These are phyloP conservation scores for Malassezia cuniculi DNA, from an alignment of 1,284 basidiomycete species.

Conservation along the genomic window DNA sequence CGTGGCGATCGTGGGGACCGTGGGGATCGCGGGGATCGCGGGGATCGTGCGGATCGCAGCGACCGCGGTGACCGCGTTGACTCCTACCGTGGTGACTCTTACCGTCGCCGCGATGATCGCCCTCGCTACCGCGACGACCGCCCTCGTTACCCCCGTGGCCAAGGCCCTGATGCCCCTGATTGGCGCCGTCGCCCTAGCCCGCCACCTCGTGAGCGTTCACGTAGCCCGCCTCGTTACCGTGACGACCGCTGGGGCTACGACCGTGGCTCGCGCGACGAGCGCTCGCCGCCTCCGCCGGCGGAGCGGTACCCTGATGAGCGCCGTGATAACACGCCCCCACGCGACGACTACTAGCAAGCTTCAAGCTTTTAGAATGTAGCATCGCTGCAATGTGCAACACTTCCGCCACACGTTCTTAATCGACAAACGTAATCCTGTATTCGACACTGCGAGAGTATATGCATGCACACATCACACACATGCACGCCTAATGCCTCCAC, in stretches of 20 bases:
- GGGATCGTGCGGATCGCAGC: no score
- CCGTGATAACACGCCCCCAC: neutral
- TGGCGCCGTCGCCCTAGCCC: slow-evolving; percentile 29
- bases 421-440: no score
- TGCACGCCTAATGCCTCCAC: no score
- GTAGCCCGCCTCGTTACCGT: slow-evolving; percentile 17
- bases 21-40: slow-evolving; percentile 3
- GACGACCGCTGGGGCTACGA: neutral
- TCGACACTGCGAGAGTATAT: no score
- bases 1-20: no score
- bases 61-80: no score
- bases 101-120: slow-evolving; percentile 12
- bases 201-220: slow-evolving; percentile 7
- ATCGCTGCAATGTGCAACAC: no score
- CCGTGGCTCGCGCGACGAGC: neutral
- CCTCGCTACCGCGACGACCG: slow-evolving; percentile 14
- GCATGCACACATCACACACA: no score
- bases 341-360: neutral
- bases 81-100: slow-evolving; percentile 1
- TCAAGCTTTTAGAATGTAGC: no score
- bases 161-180: slow-evolving; percentile 19
- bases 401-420: no score
- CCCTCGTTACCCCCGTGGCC: neutral
- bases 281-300: no score
- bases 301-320: neutral